phyloP scores from a whole-genome alignment of 163 green algal genomes.

The Prototheca wickerhamii region DNA sequence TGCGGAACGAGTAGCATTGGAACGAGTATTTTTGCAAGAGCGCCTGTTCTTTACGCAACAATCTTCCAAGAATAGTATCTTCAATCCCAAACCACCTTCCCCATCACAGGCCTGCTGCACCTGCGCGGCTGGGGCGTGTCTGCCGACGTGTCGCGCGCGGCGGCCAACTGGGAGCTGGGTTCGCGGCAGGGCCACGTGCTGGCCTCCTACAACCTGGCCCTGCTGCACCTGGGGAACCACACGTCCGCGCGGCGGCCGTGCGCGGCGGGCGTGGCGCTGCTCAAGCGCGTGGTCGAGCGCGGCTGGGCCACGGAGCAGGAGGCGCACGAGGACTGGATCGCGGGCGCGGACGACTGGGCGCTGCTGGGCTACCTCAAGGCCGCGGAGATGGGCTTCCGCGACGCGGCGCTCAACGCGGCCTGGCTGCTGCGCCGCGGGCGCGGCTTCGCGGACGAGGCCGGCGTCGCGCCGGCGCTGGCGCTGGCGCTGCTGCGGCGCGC shows the following conservation, averaged over 20 bases:
- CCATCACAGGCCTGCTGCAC: conserved; percentile 67
- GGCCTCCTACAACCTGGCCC: conserved; percentile 79
- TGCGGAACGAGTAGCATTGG: background rate
- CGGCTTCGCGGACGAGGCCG: conserved; percentile 17
- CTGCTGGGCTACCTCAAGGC: conserved; percentile 68
- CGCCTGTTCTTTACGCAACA: background rate
- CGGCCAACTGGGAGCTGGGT: conserved; percentile 35
- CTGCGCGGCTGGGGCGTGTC: conserved; percentile 46
- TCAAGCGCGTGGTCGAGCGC: conserved; percentile 58
- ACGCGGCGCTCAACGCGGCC: conserved; percentile 79
- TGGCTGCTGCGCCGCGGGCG: conserved; percentile 59
- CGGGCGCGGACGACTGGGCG: conserved; percentile 40
- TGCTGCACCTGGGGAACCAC: conserved; percentile 71
- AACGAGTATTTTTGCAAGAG: background rate
- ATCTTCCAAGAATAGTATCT: background rate
- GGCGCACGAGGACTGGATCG: conserved; percentile 57
- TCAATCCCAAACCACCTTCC: conserved; percentile 6
- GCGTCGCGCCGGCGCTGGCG: background rate
- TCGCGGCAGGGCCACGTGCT: conserved; percentile 41
- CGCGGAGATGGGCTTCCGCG: conserved; percentile 70
- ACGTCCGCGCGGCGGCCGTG: conserved; percentile 32
- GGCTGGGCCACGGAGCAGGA: conserved; percentile 23
- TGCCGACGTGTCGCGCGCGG: conserved; percentile 29
- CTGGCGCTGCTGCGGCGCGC: background rate
- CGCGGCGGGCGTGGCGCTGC: conserved; percentile 45